Conservation (phyloP, 768 basidiomycete species). For the Lactarius pseudohatsudake region DNA sequence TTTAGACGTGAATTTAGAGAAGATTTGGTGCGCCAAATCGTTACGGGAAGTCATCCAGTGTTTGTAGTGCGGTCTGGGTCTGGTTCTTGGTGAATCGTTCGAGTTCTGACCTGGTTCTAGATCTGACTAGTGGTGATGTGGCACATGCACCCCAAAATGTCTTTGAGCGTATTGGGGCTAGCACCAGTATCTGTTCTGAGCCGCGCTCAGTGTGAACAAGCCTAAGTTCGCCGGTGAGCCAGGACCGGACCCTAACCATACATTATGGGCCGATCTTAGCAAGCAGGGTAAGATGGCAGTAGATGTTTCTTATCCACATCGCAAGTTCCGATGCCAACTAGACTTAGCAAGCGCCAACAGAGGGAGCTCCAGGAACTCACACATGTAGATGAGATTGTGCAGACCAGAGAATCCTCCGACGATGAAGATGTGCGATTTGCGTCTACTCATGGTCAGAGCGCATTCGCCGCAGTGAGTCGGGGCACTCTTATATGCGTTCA, state of each 20-base stretch:
- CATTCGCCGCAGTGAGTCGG: slow-evolving; percentile 28
- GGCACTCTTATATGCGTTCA: slow-evolving; percentile 2
- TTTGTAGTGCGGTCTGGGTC: too few species aligned
- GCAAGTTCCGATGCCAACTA: slow-evolving; percentile 54
- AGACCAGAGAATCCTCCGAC: slow-evolving; percentile 38
- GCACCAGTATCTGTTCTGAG: too few species aligned
- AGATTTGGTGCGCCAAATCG: too few species aligned
- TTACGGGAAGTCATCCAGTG: too few species aligned
- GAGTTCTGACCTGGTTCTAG: too few species aligned
- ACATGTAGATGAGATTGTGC: slow-evolving; percentile 43
- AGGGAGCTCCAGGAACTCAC: slow-evolving; percentile 80
- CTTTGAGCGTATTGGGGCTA: too few species aligned
- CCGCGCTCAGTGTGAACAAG: too few species aligned
- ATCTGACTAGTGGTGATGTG: too few species aligned
- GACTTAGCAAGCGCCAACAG: slow-evolving; percentile 84
- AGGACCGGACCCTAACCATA: neutral
- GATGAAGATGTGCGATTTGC: slow-evolving; percentile 29
- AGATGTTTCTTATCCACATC: neutral
- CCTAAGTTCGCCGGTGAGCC: too few species aligned
- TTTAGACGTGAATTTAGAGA: too few species aligned
- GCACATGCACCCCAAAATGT: too few species aligned
- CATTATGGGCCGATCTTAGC: neutral
- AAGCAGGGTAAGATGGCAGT: neutral
- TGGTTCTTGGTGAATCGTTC: too few species aligned
- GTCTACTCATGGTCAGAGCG: slow-evolving; percentile 10